Base-by-base conservation (phyloP, 352 stramenopile species). In the Globisporangium splendens region DNA sequence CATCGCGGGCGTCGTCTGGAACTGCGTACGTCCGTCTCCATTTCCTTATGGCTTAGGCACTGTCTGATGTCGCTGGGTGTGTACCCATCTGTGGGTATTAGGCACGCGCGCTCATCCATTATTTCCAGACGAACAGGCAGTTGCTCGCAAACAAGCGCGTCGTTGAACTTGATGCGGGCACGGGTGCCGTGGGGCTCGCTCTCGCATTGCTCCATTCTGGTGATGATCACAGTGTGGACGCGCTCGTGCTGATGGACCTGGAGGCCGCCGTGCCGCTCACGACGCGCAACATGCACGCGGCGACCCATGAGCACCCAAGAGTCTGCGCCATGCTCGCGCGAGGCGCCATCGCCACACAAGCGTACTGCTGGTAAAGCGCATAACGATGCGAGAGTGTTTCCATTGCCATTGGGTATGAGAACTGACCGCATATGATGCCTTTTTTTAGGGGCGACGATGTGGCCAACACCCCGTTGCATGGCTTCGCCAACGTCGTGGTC, bases 1-100 rank as follows among this genome's bases (percentile, higher is more conserved):
- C 15, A 83, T 90, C 47, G 77, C 77, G 1, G 79, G 82, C 35
- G 82, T 89, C 59, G 73, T 92, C 33, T 92, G 82, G 82, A 85
- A 89, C 60, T 87, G 77, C 59, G 81, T 91, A 54, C 31, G 77
- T 69, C 28, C 13, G 3, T 20, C 35, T 46, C 14, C 17, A 46
- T 44, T 64, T 54, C 21, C 24, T 22, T 31, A 56, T 58, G 43
- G 51, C 59, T 58, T 38, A 56, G 22, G 49, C 28, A 56, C 49
- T 48, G 17, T 42, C 31, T 65, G 31, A 17, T 49, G 53, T 39
- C 14, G 2, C 15, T n/a, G 18, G 15, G 39, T 3, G 12, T 44
- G 18, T 44, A 10, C 10, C 3, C 10, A 47, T 52, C 22, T 46
- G 39, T 20, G 14, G 18, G 13, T 31, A 15, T 21, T 55, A 87